These are phyloP conservation scores for Adenanthera pavonina DNA, from an alignment of 306 rosid species.

Conservation along the genomic window DNA sequence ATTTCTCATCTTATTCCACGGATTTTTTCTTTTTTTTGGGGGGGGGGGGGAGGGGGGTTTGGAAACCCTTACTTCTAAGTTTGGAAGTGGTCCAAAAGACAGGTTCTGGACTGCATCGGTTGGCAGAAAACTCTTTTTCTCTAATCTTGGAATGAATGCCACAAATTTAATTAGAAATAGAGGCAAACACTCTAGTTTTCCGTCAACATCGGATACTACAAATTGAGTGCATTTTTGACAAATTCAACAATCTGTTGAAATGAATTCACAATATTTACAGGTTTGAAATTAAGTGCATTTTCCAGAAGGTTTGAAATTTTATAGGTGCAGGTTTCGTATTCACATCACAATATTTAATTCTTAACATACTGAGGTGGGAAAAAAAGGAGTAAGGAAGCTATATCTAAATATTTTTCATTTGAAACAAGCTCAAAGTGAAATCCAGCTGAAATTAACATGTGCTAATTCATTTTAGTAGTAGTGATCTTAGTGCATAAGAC, in stretches of 20 bases:
- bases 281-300: too few relatives aligned
- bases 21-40: neutral
- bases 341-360: neutral
- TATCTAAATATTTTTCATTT: neutral
- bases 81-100: conserved; percentile 15
- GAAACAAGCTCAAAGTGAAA: neutral
- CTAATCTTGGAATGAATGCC: neutral
- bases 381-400: neutral
- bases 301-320: neutral
- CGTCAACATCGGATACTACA: neutral
- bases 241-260: neutral
- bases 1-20: neutral
- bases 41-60: neutral
- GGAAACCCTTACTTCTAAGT: neutral
- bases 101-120: neutral
- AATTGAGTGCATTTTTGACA: neutral
- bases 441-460: neutral
- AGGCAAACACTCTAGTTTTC: neutral
- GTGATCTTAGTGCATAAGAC: neutral
- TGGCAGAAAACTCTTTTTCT: neutral
- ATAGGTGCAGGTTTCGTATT: neutral
- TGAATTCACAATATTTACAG: neutral
- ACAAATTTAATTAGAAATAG: neutral
- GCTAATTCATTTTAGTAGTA: neutral
- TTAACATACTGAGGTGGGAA: neutral